Evolutionary conservation across 768 basidiomycete genomes (phyloP).

Genomic region (Termitomyces sp.): DNA sequence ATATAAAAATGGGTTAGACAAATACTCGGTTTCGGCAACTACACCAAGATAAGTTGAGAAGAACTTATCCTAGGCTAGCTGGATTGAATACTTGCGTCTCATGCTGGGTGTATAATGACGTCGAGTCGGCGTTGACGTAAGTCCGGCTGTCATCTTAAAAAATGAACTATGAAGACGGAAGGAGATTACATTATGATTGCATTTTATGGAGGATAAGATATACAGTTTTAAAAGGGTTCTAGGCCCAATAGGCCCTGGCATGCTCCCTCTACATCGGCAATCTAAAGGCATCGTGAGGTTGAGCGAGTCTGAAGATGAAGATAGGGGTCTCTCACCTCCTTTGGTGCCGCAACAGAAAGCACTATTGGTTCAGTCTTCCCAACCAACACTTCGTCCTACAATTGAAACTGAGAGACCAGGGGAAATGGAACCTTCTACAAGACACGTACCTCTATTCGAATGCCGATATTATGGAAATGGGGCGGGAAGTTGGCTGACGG

Average conservation of each 20-base stretch:
- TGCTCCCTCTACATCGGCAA: conserved; percentile 73
- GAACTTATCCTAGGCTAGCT: too few relatives aligned
- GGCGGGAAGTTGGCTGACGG: conserved; percentile 72
- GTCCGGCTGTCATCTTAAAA: too few relatives aligned
- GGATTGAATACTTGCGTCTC: too few relatives aligned
- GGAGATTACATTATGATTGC: too few relatives aligned
- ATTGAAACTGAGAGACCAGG: background rate
- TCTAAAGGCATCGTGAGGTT: conserved; percentile 24
- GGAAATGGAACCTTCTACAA: background rate
- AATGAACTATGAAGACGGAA: too few relatives aligned
- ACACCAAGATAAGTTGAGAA: too few relatives aligned
- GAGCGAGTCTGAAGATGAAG: background rate
- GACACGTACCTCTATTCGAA: conserved; percentile 75
- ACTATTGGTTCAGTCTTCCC: conserved; percentile 56
- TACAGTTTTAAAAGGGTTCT: conserved; percentile 29
- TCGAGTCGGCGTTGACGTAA: too few relatives aligned
- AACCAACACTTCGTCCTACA: conserved; percentile 69
- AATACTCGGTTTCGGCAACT: too few relatives aligned
- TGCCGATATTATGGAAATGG: conserved; percentile 85
- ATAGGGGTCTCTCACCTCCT: conserved; percentile 49
- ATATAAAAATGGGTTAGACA: too few relatives aligned
- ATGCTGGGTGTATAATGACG: too few relatives aligned
- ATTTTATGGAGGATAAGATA: too few relatives aligned
- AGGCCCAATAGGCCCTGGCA: conserved; percentile 69
- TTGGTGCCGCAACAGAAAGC: conserved; percentile 69